Percentiles rank a stretch among this genome's conserved stretches.
Conservation (phyloP, 75 land plant genomes). For the Pseudotsuga menziesii region DNA sequence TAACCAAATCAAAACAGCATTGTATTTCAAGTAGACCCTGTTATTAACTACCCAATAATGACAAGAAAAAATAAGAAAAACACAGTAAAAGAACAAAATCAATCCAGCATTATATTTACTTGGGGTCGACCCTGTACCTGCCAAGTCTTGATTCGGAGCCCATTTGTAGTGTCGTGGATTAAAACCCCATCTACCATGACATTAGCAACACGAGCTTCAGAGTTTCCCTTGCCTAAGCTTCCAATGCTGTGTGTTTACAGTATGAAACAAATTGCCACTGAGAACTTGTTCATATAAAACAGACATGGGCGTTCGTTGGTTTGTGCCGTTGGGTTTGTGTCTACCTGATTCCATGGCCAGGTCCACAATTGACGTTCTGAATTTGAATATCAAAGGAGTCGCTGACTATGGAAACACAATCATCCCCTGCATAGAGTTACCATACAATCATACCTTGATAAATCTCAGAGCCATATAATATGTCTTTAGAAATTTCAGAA, state of each 20-base stretch:
- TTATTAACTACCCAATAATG: too few relatives aligned
- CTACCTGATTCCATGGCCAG: constrained; percentile 82
- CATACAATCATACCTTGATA: too few relatives aligned
- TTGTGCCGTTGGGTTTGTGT: too few relatives aligned
- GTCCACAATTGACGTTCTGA: constrained; percentile 49
- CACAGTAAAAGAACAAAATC: neutral
- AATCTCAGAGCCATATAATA: too few relatives aligned
- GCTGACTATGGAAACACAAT: too few relatives aligned
- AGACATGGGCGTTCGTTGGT: neutral
- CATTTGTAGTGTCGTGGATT: constrained; percentile 47
- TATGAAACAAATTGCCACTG: neutral
- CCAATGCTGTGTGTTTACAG: constrained; percentile 41
- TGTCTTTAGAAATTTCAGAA: too few relatives aligned
- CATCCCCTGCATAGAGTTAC: too few relatives aligned
- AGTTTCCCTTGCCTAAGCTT: constrained; percentile 42
- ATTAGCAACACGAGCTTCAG: constrained; percentile 24
- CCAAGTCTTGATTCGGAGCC: constrained; percentile 70
- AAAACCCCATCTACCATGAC: constrained; percentile 25
- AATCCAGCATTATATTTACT: neutral
- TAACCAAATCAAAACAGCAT: too few relatives aligned
- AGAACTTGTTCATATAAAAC: neutral
- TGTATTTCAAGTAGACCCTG: too few relatives aligned
- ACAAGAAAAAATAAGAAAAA: neutral
- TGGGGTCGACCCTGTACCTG: constrained; percentile 19
- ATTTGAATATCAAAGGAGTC: constrained; percentile 28